A percentile compares a stretch with the other conserved stretches of the same genome.
Conservation (phyloP, 164 flowering plant species). For the Magnolia sinica region DNA sequence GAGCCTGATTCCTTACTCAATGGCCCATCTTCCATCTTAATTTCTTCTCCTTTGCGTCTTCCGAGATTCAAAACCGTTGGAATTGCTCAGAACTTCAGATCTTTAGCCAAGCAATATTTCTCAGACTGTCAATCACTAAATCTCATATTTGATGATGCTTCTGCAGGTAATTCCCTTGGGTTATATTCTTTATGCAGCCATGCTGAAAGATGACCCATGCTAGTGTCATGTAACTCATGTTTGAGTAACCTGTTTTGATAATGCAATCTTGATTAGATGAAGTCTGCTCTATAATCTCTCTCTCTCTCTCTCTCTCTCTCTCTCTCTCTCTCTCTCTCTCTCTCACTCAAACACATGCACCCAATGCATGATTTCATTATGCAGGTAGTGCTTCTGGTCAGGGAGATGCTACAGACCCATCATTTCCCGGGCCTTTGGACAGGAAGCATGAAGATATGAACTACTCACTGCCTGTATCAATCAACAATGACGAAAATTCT, state of each 20-base stretch:
- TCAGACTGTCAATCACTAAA: slow-evolving; percentile 66
- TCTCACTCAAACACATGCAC: background rate
- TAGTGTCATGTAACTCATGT: too few species aligned
- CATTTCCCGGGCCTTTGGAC: slow-evolving; percentile 33
- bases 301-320: background rate
- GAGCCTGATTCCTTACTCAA: slow-evolving; percentile 89
- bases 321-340: background rate
- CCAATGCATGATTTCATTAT: slow-evolving; percentile 1
- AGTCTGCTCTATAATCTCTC: background rate
- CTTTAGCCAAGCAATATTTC: slow-evolving; percentile 83
- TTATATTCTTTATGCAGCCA: background rate
- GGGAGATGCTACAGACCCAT: slow-evolving; percentile 33
- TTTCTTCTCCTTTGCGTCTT: slow-evolving; percentile 88
- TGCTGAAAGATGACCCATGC: background rate
- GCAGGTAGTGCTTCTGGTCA: slow-evolving; percentile 37
- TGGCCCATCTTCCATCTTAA: slow-evolving; percentile 87
- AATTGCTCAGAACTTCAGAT: slow-evolving; percentile 66
- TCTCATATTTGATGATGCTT: slow-evolving; percentile 61
- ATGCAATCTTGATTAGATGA: too few species aligned
- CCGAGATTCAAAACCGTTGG: slow-evolving; percentile 64
- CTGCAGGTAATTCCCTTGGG: slow-evolving; percentile 49
- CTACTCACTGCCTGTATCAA: slow-evolving; percentile 21
- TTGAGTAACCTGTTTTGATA: too few species aligned
- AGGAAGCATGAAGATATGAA: slow-evolving; percentile 24
- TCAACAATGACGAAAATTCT: slow-evolving; percentile 29